Conservation (phyloP, 345 rosid species). For the Moricandia moricandioides region DNA sequence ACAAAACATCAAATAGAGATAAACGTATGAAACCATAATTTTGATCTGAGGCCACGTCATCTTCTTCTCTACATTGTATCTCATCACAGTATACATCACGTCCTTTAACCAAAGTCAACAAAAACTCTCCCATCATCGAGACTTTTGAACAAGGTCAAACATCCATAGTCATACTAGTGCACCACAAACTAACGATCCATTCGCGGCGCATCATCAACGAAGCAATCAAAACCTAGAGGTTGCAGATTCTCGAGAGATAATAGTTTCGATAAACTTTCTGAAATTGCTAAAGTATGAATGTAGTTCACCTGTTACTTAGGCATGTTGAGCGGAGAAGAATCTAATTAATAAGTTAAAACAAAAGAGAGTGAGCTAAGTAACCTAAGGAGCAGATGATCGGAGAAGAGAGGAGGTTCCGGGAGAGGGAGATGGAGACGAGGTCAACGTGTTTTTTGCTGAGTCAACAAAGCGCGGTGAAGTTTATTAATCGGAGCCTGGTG, state of each 20-base stretch:
- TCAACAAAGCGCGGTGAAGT: not conserved
- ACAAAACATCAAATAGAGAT: too few relatives aligned
- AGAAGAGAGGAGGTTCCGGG: slow-evolving; percentile 23
- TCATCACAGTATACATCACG: not conserved
- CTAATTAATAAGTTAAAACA: slow-evolving; percentile 17
- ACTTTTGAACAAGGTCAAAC: not conserved
- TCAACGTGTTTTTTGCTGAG: slow-evolving; percentile 10
- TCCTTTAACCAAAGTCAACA: not conserved
- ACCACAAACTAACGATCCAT: not conserved
- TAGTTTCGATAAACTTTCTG: not conserved
- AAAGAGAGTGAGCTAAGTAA: slow-evolving; percentile 34
- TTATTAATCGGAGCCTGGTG: not conserved
- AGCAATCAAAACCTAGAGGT: slow-evolving; percentile 8
- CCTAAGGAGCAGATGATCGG: slow-evolving; percentile 37
- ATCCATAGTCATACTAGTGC: not conserved
- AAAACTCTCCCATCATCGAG: not conserved
- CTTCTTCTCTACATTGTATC: too few relatives aligned
- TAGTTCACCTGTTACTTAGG: slow-evolving; percentile 42
- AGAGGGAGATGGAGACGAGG: not conserved
- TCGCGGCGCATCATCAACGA: not conserved
- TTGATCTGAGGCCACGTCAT: too few relatives aligned
- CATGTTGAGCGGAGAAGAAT: slow-evolving; percentile 26
- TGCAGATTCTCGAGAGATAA: not conserved
- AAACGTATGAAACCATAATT: too few relatives aligned
- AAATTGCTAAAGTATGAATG: not conserved